These are phyloP conservation scores for Solanum megistacrolobum DNA, from an alignment of 257 asterid genomes.

Conservation along the genomic window DNA sequence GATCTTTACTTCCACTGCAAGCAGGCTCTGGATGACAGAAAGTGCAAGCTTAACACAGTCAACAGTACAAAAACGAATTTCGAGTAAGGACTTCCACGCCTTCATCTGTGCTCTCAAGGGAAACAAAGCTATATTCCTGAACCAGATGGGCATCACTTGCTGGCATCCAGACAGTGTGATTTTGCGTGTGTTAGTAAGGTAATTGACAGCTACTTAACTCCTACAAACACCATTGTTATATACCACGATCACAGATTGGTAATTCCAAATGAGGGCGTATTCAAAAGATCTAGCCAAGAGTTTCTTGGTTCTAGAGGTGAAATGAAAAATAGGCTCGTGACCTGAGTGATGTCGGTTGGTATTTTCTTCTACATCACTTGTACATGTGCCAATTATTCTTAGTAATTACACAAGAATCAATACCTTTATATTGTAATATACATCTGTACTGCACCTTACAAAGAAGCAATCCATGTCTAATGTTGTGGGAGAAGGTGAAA, in stretches of 20 bases:
- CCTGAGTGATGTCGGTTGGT: background rate
- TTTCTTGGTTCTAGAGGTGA: background rate
- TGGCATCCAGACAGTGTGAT: background rate
- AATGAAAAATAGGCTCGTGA: background rate
- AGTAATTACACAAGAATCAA: background rate
- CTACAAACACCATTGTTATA: background rate
- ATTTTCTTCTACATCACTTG: background rate
- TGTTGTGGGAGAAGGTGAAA: background rate
- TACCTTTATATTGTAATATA: background rate
- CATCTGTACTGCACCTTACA: background rate
- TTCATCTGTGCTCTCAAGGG: background rate
- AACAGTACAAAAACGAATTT: background rate
- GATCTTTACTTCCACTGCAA: conserved; percentile 67
- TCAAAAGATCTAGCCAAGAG: background rate
- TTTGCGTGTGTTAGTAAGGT: background rate
- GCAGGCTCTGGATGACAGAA: conserved; percentile 30
- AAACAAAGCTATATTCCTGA: background rate
- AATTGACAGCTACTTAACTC: background rate
- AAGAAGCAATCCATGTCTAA: background rate
- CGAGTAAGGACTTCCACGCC: background rate
- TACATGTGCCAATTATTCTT: background rate
- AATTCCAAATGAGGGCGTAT: background rate
- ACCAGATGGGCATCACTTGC: background rate
- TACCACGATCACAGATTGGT: background rate
- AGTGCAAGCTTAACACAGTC: background rate